Base-by-base conservation (phyloP, 345 rosid genomes). In the Salix caprea region DNA sequence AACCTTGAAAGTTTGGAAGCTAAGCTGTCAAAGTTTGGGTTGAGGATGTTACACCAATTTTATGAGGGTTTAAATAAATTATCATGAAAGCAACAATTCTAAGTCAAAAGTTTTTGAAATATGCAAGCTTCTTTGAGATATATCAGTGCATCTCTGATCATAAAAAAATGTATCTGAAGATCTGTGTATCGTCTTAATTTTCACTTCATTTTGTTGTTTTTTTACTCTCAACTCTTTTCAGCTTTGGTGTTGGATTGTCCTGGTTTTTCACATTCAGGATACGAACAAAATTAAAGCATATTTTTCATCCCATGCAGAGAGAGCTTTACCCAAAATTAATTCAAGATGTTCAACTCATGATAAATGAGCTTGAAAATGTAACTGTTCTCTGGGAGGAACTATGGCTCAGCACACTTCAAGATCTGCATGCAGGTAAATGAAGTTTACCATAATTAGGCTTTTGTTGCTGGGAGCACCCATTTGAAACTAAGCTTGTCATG, bases 321-420 rank as follows among this genome's bases (percentile, higher is more conserved):
- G 90, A 89, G 70, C 88, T 89, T 62, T 92, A 92, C 78, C 98
- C 97, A 44, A 90, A 90, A 86, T 85, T 94, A 82, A 85, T 94
- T 83, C 92, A 92, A 85, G 97, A 91, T 84, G 98, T 94, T 79
- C 96, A 92, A 81, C 96, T 94, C 72, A 87, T 94, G 97, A 90
- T 94, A 76, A 88, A 85, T 81, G 97, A 94, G 77, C 97, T 94
- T 70, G 94, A 86, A 69, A 94, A 92, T 82, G 89, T 91, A 67
- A 92, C 98, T 73, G 97, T 94, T 79, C 96, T 94, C 65, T 94
- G 98, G 98, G 98, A 94, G 87, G 98, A 94, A 80, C 87, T 94
- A 48, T 94, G 98, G 97, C 93, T 94, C 69, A 86, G 97, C 87
- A 94, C 98, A 48, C 97, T 94, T 82, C 97, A 94, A 83, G 98